phyloP scores from a whole-genome alignment of 257 asterid genomes.

The Ajuga chamaepitys region DNA sequence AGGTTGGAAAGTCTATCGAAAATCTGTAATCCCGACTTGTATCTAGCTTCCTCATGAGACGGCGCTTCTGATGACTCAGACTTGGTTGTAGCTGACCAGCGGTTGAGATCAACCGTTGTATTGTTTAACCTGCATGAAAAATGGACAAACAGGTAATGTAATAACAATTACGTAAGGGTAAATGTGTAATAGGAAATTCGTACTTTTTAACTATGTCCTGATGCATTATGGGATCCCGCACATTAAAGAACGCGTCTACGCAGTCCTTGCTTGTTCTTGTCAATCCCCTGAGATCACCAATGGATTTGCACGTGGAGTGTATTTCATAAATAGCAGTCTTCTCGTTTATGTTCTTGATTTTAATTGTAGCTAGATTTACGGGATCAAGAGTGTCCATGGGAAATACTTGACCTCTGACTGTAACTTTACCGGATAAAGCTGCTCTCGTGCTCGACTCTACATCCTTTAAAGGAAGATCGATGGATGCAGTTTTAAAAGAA shows the following conservation, averaged over 20 bases:
- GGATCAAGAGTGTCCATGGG: slow-evolving; percentile 19
- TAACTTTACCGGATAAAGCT: slow-evolving; percentile 23
- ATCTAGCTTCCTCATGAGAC: slow-evolving; percentile 15
- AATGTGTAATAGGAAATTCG: neutral
- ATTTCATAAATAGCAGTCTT: slow-evolving; percentile 24
- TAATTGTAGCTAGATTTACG: slow-evolving; percentile 26
- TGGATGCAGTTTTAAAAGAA: slow-evolving; percentile 17
- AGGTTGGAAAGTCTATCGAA: slow-evolving; percentile 3
- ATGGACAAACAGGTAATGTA: neutral
- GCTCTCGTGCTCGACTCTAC: slow-evolving; percentile 34
- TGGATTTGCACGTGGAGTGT: slow-evolving; percentile 31
- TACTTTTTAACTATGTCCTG: slow-evolving; percentile 28
- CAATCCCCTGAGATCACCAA: slow-evolving; percentile 44
- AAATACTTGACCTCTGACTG: slow-evolving; percentile 22
- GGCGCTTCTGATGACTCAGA: slow-evolving; percentile 8
- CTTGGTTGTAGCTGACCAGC: slow-evolving; percentile 32
- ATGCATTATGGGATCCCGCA: slow-evolving; percentile 17
- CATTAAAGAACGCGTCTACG: slow-evolving; percentile 36
- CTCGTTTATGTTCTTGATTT: slow-evolving; percentile 33
- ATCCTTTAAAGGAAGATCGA: slow-evolving; percentile 23
- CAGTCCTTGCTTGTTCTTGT: slow-evolving; percentile 28
- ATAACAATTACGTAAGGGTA: neutral
- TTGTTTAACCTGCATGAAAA: slow-evolving; percentile 29
- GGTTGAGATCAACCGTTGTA: slow-evolving; percentile 13
- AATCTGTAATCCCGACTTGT: slow-evolving; percentile 18